A percentile compares a stretch with the other conserved stretches of the same genome.
Conservation (phyloP, 192 early-diverging fungal genomes). For the Gonapodya prolifera region DNA sequence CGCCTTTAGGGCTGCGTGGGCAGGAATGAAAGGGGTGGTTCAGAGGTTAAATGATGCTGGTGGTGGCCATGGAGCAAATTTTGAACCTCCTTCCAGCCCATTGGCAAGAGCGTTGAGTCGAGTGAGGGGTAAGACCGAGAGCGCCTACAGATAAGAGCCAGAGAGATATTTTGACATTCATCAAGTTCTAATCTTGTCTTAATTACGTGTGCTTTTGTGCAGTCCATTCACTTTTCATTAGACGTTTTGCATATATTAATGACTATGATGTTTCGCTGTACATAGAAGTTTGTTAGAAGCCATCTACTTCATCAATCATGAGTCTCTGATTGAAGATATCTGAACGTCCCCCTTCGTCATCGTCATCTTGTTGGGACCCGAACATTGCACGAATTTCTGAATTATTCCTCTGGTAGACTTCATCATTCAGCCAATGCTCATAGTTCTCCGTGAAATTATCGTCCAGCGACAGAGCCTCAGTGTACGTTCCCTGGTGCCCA, state of each 20-base stretch:
- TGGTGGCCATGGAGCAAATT: background rate
- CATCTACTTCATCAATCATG: background rate
- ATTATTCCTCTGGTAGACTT: background rate
- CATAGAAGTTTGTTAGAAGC: background rate
- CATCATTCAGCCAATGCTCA: slow-evolving; percentile 47
- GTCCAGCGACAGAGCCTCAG: slow-evolving; percentile 36
- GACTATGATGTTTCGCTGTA: background rate
- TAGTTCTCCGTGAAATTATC: slow-evolving; percentile 47
- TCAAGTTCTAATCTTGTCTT: background rate
- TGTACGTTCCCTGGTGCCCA: slow-evolving; percentile 12
- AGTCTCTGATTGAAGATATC: background rate
- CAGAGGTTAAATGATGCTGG: background rate
- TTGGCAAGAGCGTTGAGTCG: background rate
- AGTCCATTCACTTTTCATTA: background rate
- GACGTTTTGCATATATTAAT: too few relatives aligned
- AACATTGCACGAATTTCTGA: background rate
- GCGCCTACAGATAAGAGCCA: background rate
- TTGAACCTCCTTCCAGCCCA: background rate
- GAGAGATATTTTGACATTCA: background rate
- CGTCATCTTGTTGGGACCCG: background rate
- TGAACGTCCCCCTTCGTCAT: background rate
- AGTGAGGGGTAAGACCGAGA: background rate
- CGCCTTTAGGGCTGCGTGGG: background rate
- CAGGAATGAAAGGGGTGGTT: background rate
- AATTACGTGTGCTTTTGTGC: background rate